phyloP scores from a whole-genome alignment of 1,139 yeast genomes.

The Starmera stellimalicola region DNA sequence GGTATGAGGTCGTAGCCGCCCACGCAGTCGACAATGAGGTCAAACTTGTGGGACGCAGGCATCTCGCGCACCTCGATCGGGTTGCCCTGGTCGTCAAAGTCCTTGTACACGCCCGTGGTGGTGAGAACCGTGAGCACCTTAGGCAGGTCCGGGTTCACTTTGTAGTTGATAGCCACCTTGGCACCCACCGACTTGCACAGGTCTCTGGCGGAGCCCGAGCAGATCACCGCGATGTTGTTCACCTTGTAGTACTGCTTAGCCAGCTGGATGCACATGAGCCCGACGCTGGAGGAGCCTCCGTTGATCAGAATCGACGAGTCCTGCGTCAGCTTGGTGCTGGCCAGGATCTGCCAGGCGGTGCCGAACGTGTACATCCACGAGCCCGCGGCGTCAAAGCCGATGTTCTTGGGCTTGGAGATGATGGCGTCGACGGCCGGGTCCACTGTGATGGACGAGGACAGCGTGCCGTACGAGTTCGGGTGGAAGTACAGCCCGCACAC shows the following conservation, averaged over 20 bases:
- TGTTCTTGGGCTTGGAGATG: slow-evolving; percentile 35
- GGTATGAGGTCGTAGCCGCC: slow-evolving; percentile 33
- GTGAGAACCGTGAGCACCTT: slow-evolving; percentile 10
- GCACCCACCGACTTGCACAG: slow-evolving; percentile 20
- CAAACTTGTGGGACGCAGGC: slow-evolving; percentile 23
- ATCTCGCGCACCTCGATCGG: slow-evolving; percentile 16
- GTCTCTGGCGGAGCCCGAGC: slow-evolving; percentile 26
- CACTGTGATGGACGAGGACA: slow-evolving; percentile 40
- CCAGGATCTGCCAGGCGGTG: slow-evolving; percentile 41
- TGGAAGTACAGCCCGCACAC: slow-evolving; percentile 49
- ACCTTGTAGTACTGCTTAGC: slow-evolving; percentile 39
- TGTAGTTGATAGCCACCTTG: slow-evolving; percentile 17
- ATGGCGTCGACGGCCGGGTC: slow-evolving; percentile 32
- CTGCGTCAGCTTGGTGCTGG: slow-evolving; percentile 18
- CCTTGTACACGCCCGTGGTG: slow-evolving; percentile 18
- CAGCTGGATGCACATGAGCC: slow-evolving; percentile 49
- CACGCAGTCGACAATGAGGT: slow-evolving; percentile 37
- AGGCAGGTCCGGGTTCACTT: slow-evolving; percentile 12
- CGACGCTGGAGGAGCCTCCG: slow-evolving; percentile 75
- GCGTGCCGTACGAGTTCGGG: slow-evolving; percentile 40
- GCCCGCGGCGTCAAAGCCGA: slow-evolving; percentile 47
- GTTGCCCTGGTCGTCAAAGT: slow-evolving; percentile 20
- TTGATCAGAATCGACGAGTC: slow-evolving; percentile 40
- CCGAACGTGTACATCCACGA: slow-evolving; percentile 49
- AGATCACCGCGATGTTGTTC: slow-evolving; percentile 34